Percentiles rank a stretch among this genome's conserved stretches.
Conservation (phyloP, 2,329 filamentous ascomycete species). For the Colletotrichum liriopes region DNA sequence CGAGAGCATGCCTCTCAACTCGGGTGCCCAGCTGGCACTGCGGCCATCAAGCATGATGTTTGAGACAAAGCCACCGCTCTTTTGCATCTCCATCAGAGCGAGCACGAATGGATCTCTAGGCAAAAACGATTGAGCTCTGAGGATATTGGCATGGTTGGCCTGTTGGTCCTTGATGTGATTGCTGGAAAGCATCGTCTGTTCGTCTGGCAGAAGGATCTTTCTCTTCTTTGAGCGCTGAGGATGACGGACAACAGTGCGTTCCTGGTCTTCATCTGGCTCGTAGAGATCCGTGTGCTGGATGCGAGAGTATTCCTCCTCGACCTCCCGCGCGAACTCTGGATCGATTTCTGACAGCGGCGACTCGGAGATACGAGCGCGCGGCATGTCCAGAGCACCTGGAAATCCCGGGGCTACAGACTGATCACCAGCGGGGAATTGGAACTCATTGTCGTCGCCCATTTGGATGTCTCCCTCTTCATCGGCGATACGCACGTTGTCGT, state of each 20-base stretch:
- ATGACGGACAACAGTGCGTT: conserved; percentile 74
- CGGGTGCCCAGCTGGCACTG: conserved; percentile 88
- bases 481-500: conserved; percentile 71
- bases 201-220: conserved; percentile 86
- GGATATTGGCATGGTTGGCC: conserved; percentile 86
- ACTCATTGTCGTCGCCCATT: conserved; percentile 72
- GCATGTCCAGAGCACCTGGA: conserved; percentile 61
- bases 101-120: conserved; percentile 90
- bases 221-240: conserved; percentile 82
- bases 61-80: conserved; percentile 89
- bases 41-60: conserved; percentile 88
- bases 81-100: conserved; percentile 92
- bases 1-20: conserved; percentile 92
- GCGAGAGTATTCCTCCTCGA: conserved; percentile 71
- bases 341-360: conserved; percentile 81
- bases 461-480: conserved; percentile 76
- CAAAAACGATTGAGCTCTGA: conserved; percentile 86
- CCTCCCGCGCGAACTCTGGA: conserved; percentile 72
- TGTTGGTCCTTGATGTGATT: conserved; percentile 89
- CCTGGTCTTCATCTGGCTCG: conserved; percentile 72
- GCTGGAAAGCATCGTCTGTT: conserved; percentile 82
- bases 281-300: conserved; percentile 71
- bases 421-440: conserved; percentile 73
- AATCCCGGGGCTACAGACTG: conserved; percentile 70
- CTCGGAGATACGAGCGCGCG: conserved; percentile 76